A percentile compares a stretch with the other conserved stretches of the same genome.
Conservation (phyloP, 495 filamentous ascomycete genomes). For the Pseudomonodictys pantanalensis region DNA sequence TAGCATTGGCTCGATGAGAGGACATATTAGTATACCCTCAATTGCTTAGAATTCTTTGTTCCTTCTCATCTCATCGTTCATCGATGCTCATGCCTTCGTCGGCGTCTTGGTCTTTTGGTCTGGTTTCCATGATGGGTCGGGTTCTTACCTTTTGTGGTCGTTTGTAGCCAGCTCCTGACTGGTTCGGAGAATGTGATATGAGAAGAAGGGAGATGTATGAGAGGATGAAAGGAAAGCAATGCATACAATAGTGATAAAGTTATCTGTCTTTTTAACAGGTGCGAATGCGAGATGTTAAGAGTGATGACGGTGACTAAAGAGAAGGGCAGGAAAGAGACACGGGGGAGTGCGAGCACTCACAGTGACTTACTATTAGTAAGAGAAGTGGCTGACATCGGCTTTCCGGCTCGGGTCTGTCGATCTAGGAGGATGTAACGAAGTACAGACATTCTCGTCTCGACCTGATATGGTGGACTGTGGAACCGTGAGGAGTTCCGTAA, state of each 20-base stretch:
- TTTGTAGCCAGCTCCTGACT: constrained; percentile 20
- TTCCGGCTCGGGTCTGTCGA: too few species aligned
- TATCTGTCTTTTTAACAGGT: not conserved
- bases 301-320: not conserved
- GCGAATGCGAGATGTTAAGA: not conserved
- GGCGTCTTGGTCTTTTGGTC: not conserved
- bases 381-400: too few species aligned
- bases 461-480: not conserved
- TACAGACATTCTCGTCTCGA: too few species aligned
- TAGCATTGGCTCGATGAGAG: too few species aligned
- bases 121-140: not conserved
- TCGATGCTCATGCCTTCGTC: not conserved
- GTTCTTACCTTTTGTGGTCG: not conserved
- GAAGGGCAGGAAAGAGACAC: not conserved
- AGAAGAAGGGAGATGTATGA: not conserved
- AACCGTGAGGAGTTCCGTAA: not conserved
- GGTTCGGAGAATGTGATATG: constrained; percentile 21
- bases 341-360: too few species aligned
- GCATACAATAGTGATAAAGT: not conserved
- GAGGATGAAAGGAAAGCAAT: not conserved
- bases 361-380: too few species aligned
- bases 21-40: constrained; percentile 4
- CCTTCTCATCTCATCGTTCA: not conserved
- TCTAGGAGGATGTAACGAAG: too few species aligned
- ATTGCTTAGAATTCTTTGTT: not conserved